Evolutionary conservation across 2,329 filamentous ascomycete genomes (phyloP).

Genomic region (Ramularia collo-cygni): DNA sequence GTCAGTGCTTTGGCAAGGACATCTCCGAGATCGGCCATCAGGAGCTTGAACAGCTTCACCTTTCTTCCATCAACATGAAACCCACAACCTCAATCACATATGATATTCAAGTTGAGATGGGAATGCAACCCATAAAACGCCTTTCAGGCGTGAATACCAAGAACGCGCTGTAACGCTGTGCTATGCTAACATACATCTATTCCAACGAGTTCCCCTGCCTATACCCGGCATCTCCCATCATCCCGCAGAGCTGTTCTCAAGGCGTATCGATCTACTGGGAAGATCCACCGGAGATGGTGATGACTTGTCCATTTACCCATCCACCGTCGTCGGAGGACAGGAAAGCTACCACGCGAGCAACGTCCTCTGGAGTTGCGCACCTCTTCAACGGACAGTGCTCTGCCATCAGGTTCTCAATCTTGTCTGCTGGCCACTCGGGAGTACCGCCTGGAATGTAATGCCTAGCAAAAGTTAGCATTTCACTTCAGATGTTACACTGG

Average conservation of each 20-base stretch:
- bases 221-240: no score
- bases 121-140: no score
- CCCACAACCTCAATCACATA: no score
- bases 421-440: constrained; percentile 44
- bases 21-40: no score
- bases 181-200: no score
- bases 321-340: constrained; percentile 33
- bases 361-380: constrained; percentile 43
- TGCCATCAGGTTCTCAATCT: constrained; percentile 46
- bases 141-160: no score
- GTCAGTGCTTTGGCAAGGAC: no score
- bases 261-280: constrained; percentile 26
- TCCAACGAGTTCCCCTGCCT: neutral
- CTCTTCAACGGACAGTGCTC: constrained; percentile 43
- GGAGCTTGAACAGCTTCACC: no score
- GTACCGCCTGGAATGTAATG: constrained; percentile 44
- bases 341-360: constrained; percentile 35
- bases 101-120: no score
- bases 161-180: no score
- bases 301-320: constrained; percentile 38
- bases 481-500: neutral
- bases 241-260: no score
- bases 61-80: no score
- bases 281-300: constrained; percentile 38
- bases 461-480: constrained; percentile 31